A percentile compares a stretch with the other conserved stretches of the same genome.
phyloP scores from a whole-genome alignment of 2,329 filamentous ascomycete genomes.

The Bipolaris oryzae region DNA sequence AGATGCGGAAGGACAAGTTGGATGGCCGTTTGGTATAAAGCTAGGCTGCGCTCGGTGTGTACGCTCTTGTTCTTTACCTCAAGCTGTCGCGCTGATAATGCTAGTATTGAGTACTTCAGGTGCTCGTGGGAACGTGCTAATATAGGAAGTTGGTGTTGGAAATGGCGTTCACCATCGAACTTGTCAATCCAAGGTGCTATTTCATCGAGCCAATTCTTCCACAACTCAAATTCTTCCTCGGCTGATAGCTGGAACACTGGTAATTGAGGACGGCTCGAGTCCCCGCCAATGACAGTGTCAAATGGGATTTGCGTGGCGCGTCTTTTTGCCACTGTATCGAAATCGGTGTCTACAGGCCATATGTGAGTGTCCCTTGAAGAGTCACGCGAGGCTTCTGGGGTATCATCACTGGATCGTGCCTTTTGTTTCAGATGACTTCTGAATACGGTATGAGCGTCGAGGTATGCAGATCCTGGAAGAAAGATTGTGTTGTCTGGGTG shows the following conservation, averaged over 20 bases:
- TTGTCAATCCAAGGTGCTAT: conserved; percentile 64
- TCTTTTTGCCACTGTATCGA: neutral
- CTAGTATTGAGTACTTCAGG: conserved; percentile 60
- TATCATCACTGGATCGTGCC: conserved; percentile 16
- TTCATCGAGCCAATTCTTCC: conserved; percentile 57
- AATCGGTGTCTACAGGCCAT: neutral
- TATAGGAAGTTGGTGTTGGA: conserved; percentile 58
- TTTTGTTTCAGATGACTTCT: conserved; percentile 25
- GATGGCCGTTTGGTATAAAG: conserved; percentile 62
- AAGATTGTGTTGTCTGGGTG: conserved; percentile 17
- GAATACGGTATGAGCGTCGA: conserved; percentile 24
- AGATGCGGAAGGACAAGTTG: conserved; percentile 52
- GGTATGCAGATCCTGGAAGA: conserved; percentile 24
- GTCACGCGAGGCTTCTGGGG: conserved; percentile 18
- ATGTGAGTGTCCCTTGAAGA: neutral
- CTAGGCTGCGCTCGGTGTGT: conserved; percentile 58
- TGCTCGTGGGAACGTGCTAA: conserved; percentile 58
- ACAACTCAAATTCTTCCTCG: conserved; percentile 21
- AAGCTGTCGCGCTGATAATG: conserved; percentile 61
- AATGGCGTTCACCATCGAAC: conserved; percentile 61
- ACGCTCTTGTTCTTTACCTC: conserved; percentile 57
- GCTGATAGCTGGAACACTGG: conserved; percentile 5
- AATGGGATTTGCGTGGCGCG: neutral
- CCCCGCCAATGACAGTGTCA: neutral
- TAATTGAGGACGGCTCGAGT: neutral